Base-by-base conservation (phyloP, 306 rosid genomes). In the Senna siamea region DNA sequence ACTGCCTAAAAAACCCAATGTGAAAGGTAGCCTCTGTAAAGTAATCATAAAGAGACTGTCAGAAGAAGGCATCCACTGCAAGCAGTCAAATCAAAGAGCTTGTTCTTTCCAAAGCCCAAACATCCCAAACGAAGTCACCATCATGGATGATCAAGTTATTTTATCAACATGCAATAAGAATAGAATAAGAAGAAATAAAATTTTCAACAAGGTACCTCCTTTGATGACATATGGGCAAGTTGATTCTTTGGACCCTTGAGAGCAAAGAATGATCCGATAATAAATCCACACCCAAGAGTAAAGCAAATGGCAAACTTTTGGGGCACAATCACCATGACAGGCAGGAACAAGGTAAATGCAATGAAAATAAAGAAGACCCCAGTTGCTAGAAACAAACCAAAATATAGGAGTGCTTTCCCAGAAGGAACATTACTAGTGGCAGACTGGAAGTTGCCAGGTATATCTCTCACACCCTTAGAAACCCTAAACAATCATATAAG, bases 301-400 rank as follows among this genome's bases (percentile, higher is more conserved):
- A 93, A 93, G 83, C 97, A 87, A 78, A 93, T 69, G 43, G 97
- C 98, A 81, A 93, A 93, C 80, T 93, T 93, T 80, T 93, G 97
- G 18, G 98, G 98, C 92, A 93, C 69, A 67, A 93, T 74, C 53
- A 90, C 98, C 93, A 93, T 93, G 61, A 90, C 88, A 20, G 98
- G 98, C 26, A 93, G 90, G 87, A 93, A 93, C 96, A 93, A 84
- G 81, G 97, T 80, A 72, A 90, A 93, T 14, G 98, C 90, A 15
- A 93, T 78, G 89, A 93, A 93, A 73, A 93, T 67, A 52, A 93
- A 93, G 84, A 93, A 93, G 81, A 90, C 93, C 61, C 98, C 98
- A 9, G 83, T 87, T 3, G 93, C 91, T 48, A 93, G 83, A 82
- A 93, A 57, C 82, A 93, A 74, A 41, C 93, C 95, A 75, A 93